Evolutionary conservation across 2,329 filamentous ascomycete genomes (phyloP).

Genomic region (Pseudogymnoascus sp.): DNA sequence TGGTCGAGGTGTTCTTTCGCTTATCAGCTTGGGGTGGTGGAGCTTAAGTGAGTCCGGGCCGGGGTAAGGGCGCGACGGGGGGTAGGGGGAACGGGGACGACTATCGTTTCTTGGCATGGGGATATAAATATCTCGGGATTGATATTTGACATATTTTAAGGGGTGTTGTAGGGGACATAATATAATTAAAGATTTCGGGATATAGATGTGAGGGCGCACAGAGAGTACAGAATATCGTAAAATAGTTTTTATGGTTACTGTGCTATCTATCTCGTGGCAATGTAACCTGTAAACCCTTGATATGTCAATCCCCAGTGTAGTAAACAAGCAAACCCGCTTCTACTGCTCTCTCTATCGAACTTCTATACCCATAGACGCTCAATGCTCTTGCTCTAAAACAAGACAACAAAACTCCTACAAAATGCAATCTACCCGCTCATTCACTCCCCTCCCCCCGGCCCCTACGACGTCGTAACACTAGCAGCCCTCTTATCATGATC

Average conservation of each 20-base stretch:
- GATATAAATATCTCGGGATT: background rate
- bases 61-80: background rate
- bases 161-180: too few relatives aligned
- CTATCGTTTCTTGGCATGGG: background rate
- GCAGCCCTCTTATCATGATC: constrained; percentile 9
- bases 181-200: too few relatives aligned
- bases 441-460: too few relatives aligned
- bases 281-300: too few relatives aligned
- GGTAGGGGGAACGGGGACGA: background rate
- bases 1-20: constrained; percentile 1
- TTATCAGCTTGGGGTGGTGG: background rate
- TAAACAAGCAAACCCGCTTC: too few relatives aligned
- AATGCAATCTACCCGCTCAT: background rate
- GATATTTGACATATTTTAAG: background rate
- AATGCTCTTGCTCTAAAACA: background rate
- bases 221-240: background rate
- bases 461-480: background rate
- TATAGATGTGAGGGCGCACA: background rate
- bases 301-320: too few relatives aligned
- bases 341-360: background rate
- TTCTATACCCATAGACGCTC: background rate
- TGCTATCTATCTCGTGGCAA: background rate
- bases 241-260: background rate
- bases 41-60: background rate
- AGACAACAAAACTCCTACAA: background rate